phyloP scores from a whole-genome alignment of 352 stramenopile genomes.

The Phytophthora fragariaefolia region DNA sequence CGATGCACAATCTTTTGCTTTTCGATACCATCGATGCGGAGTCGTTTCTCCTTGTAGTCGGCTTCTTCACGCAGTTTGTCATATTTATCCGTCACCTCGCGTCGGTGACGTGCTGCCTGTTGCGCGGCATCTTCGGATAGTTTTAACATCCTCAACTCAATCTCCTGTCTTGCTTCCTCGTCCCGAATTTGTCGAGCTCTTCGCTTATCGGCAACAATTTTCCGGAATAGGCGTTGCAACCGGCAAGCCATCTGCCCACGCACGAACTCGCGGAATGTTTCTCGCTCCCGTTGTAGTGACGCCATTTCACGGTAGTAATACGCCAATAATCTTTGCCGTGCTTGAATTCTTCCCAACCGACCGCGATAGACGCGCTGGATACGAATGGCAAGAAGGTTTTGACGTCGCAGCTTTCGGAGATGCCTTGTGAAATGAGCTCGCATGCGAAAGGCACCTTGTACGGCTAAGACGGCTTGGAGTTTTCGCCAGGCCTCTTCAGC shows the following conservation, averaged over 20 bases:
- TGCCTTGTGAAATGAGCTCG: slow-evolving; percentile 63
- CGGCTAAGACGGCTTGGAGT: slow-evolving; percentile 58
- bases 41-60: slow-evolving; percentile 50
- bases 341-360: slow-evolving; percentile 50
- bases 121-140: slow-evolving; percentile 41
- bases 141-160: slow-evolving; percentile 61
- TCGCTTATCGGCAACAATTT: slow-evolving; percentile 35
- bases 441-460: slow-evolving; percentile 74
- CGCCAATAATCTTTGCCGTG: slow-evolving; percentile 43
- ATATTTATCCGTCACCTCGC: slow-evolving; percentile 57
- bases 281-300: slow-evolving; percentile 56
- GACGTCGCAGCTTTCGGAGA: slow-evolving; percentile 45
- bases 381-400: slow-evolving; percentile 55
- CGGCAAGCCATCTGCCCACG: slow-evolving; percentile 46
- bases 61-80: slow-evolving; percentile 57
- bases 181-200: slow-evolving; percentile 32
- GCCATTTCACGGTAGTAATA: slow-evolving; percentile 69
- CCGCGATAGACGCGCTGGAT: slow-evolving; percentile 74
- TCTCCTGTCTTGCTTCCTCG: slow-evolving; percentile 21
- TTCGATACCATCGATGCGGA: slow-evolving; percentile 58
- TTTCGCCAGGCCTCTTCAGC: slow-evolving; percentile 41
- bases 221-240: slow-evolving; percentile 55
- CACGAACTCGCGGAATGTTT: slow-evolving; percentile 51
- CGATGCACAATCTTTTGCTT: slow-evolving; percentile 70
- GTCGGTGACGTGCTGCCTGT: slow-evolving; percentile 41